These are phyloP conservation scores for Cytospora piceae DNA, from an alignment of 2,329 filamentous ascomycete genomes.

Conservation along the genomic window DNA sequence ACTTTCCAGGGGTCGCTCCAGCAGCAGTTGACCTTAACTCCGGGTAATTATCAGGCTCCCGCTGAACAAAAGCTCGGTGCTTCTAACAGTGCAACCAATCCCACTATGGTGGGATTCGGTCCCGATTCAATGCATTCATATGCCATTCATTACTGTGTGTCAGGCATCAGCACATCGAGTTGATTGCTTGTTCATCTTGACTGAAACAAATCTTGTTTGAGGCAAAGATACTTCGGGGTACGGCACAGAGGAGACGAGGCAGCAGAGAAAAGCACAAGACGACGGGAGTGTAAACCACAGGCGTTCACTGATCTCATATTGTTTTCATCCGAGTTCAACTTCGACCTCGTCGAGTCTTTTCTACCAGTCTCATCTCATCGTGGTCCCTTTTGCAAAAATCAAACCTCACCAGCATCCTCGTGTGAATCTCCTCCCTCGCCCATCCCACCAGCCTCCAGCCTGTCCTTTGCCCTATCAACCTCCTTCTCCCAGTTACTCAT, in stretches of 20 bases:
- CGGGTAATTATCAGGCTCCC: no score
- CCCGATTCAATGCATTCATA: not conserved
- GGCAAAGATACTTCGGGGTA: not conserved
- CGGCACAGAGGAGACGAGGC: not conserved
- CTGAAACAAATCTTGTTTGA: not conserved
- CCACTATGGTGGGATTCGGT: not conserved
- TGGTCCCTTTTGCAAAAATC: not conserved
- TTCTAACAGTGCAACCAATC: not conserved
- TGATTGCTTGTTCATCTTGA: not conserved
- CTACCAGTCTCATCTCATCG: no score
- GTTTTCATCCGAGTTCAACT: not conserved
- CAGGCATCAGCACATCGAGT: not conserved
- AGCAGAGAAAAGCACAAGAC: not conserved
- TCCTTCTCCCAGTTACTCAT: constrained; percentile 77
- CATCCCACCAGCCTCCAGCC: constrained; percentile 60
- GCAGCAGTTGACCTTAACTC: not conserved
- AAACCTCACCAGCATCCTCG: constrained; percentile 3
- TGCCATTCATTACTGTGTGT: not conserved
- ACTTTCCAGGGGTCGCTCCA: not conserved
- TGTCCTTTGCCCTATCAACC: constrained; percentile 70
- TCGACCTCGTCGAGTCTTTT: not conserved
- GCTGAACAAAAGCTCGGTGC: not conserved
- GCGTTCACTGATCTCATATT: not conserved
- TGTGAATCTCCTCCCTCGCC: constrained; percentile 7
- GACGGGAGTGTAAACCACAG: not conserved